phyloP scores from a whole-genome alignment of 2,329 filamentous ascomycete species.

The Lasiodiplodia sp. region DNA sequence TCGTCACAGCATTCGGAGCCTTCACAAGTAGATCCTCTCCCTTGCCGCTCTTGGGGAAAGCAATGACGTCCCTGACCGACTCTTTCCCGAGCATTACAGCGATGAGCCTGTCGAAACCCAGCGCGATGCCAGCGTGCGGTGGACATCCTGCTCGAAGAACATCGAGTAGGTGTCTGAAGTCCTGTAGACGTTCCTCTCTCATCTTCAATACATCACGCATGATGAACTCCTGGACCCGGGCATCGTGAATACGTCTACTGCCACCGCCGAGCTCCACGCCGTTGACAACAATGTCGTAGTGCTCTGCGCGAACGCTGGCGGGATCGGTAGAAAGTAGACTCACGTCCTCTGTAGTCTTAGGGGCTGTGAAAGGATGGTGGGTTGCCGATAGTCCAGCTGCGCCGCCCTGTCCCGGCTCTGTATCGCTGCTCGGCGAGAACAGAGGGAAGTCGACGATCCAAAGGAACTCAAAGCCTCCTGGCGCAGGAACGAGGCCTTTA shows the following conservation, averaged over 20 bases:
- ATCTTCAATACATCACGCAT: constrained; percentile 85
- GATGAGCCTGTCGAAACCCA: constrained; percentile 89
- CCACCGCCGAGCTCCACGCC: constrained; percentile 94
- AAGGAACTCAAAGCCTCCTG: constrained; percentile 68
- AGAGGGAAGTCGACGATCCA: constrained; percentile 94
- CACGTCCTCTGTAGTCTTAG: constrained; percentile 74
- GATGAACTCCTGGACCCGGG: constrained; percentile 82
- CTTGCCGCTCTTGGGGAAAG: constrained; percentile 92
- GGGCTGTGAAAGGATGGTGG: constrained; percentile 96
- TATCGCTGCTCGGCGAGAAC: constrained; percentile 75
- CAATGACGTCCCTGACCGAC: constrained; percentile 91
- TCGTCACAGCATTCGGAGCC: constrained; percentile 73
- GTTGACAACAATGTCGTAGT: constrained; percentile 96
- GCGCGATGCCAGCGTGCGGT: constrained; percentile 90
- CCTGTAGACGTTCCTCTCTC: constrained; percentile 71
- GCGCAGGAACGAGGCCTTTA: constrained; percentile 62
- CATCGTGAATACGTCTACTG: constrained; percentile 88
- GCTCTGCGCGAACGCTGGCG: constrained; percentile 76
- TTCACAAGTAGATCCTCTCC: constrained; percentile 86
- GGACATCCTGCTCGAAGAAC: constrained; percentile 87
- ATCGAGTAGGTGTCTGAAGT: constrained; percentile 85
- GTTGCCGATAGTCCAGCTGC: constrained; percentile 81
- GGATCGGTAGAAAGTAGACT: constrained; percentile 77
- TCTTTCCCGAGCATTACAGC: constrained; percentile 78
- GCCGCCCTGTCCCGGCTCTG: constrained; percentile 81